These are phyloP conservation scores for Fusarium tupiense DNA, from an alignment of 2,329 filamentous ascomycete species.

Conservation along the genomic window DNA sequence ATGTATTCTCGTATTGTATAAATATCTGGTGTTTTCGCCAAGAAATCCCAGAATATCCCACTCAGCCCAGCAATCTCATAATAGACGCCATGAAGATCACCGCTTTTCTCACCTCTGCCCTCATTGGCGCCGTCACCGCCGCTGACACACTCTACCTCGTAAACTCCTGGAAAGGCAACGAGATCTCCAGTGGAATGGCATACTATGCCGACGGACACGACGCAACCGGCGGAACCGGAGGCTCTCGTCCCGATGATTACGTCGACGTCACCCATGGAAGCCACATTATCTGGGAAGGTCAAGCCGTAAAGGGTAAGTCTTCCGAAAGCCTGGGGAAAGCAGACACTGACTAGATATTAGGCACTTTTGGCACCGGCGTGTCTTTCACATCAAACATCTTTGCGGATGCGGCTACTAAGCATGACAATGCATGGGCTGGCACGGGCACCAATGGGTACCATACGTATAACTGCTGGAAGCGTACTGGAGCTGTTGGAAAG, in stretches of 20 bases:
- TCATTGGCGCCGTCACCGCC: rapidly evolving
- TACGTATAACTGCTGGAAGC: not conserved
- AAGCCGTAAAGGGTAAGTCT: not conserved
- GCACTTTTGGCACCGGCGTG: not conserved
- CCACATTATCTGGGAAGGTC: not conserved
- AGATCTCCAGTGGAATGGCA: conserved; percentile 1
- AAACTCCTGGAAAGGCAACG: not conserved
- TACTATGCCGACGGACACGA: not conserved
- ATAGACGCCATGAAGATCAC: not conserved
- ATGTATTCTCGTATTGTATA: not conserved
- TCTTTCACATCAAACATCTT: conserved; percentile 2
- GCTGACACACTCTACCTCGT: not conserved
- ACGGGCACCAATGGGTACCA: conserved; percentile 2
- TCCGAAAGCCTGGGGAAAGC: too few relatives aligned
- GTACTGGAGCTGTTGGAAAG: not conserved
- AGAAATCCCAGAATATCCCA: not conserved
- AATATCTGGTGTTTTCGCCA: too few relatives aligned
- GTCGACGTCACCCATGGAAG: not conserved
- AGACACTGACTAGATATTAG: not conserved
- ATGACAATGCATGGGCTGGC: not conserved
- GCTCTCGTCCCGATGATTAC: not conserved
- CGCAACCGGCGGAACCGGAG: not conserved
- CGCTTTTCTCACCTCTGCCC: not conserved
- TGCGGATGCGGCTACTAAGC: not conserved
- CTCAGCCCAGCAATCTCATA: rapidly evolving